phyloP scores from a whole-genome alignment of 371 early-diverging fungal genomes.

The Apophysomyces sp. region DNA sequence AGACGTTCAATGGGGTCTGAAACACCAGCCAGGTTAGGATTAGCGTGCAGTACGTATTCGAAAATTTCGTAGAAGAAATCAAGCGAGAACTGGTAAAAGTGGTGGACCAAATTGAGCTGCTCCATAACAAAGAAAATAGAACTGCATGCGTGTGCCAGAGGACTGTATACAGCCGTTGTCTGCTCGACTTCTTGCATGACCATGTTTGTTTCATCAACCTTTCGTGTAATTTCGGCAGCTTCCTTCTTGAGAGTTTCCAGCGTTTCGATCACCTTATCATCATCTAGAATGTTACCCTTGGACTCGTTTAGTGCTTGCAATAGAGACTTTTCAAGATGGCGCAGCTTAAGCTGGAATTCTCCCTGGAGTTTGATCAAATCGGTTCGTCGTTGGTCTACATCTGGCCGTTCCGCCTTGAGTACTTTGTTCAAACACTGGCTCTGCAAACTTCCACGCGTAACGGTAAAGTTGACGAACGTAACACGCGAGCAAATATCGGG shows the following conservation, averaged over 20 bases:
- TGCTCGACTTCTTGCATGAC: constrained; percentile 95
- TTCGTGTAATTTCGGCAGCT: constrained; percentile 90
- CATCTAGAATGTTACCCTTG: constrained; percentile 96
- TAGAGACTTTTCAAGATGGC: constrained; percentile 92
- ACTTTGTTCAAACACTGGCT: constrained; percentile 96
- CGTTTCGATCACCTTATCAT: constrained; percentile 92
- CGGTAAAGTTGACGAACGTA: constrained; percentile 98
- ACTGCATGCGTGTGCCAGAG: constrained; percentile 90
- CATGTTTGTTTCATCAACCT: constrained; percentile 92
- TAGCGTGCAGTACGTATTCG: constrained; percentile 80
- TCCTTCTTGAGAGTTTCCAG: constrained; percentile 95
- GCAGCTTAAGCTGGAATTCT: constrained; percentile 91
- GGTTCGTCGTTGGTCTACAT: constrained; percentile 90
- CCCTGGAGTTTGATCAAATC: constrained; percentile 95
- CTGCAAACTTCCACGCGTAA: constrained; percentile 93
- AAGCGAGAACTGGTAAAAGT: constrained; percentile 98
- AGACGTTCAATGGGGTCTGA: constrained; percentile 77
- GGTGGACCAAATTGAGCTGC: constrained; percentile 83
- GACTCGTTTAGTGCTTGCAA: constrained; percentile 92
- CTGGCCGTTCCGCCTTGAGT: constrained; percentile 92
- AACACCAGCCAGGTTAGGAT: constrained; percentile 69
- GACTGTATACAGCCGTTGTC: constrained; percentile 87
- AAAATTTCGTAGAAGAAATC: constrained; percentile 96
- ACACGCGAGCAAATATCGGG: constrained; percentile 97
- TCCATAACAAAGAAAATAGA: constrained; percentile 96